These are phyloP conservation scores for Penicillium paradoxum DNA, from an alignment of 495 filamentous ascomycete species.

Conservation along the genomic window DNA sequence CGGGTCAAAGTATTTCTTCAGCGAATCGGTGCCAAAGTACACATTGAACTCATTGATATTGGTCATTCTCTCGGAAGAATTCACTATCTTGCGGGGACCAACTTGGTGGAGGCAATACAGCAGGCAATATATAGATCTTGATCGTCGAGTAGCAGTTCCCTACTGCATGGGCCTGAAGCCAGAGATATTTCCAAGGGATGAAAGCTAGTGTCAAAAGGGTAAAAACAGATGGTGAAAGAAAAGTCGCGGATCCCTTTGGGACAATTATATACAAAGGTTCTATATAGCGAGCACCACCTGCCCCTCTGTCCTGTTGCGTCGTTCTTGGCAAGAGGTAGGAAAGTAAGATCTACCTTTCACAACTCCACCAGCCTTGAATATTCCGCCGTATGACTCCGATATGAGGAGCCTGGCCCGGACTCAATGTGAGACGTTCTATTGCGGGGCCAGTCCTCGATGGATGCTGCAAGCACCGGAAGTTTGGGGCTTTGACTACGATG, in stretches of 20 bases:
- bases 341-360: not conserved
- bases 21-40: slow-evolving; percentile 49
- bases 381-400: not conserved
- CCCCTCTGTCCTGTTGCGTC: slow-evolving; percentile 4
- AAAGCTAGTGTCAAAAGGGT: not conserved
- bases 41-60: slow-evolving; percentile 47
- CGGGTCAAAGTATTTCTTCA: slow-evolving; percentile 55
- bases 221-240: not conserved
- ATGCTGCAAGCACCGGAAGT: slow-evolving; percentile 18
- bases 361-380: not conserved
- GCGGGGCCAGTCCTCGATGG: not conserved
- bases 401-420: not conserved
- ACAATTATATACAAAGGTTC: slow-evolving; percentile 12
- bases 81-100: not conserved
- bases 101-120: not conserved
- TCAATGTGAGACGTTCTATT: not conserved
- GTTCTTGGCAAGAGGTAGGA: slow-evolving; percentile 15
- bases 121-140: not conserved
- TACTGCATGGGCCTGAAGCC: not conserved
- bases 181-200: not conserved
- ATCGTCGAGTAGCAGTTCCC: not conserved
- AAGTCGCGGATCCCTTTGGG: not conserved
- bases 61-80: slow-evolving; percentile 25
- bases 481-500: not conserved
- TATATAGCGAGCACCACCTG: not conserved